Conservation (phyloP, 2,329 filamentous ascomycete species). For the Gremmenia infestans region DNA sequence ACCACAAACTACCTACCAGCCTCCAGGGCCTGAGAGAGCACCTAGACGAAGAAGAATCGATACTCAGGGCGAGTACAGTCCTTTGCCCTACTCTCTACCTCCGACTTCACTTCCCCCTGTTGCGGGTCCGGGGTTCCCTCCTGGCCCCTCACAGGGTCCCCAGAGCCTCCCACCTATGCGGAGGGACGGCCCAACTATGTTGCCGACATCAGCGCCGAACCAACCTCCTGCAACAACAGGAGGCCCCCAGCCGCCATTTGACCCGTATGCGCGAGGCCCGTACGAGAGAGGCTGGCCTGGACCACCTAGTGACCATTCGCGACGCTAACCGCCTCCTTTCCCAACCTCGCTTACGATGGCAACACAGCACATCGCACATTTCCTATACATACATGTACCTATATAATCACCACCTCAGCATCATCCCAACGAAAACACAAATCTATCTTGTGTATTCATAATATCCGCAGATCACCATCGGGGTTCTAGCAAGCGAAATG, state of each 20-base stretch:
- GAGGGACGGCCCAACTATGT: slow-evolving; percentile 23
- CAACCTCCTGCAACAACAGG: slow-evolving; percentile 15
- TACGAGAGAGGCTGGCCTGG: slow-evolving; percentile 27
- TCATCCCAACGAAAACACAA: slow-evolving; percentile 3
- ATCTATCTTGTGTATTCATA: slow-evolving; percentile 22
- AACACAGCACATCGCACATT: neutral
- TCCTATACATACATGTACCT: slow-evolving; percentile 1
- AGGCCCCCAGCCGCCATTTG: slow-evolving; percentile 19
- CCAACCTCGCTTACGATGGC: neutral
- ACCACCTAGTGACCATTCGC: slow-evolving; percentile 24
- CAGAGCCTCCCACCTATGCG: slow-evolving; percentile 28
- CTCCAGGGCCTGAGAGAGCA: slow-evolving; percentile 22
- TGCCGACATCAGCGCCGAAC: slow-evolving; percentile 7
- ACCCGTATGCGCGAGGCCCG: slow-evolving; percentile 22
- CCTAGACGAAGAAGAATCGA: slow-evolving; percentile 29
- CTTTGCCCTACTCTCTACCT: slow-evolving; percentile 24
- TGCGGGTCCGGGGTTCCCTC: slow-evolving; percentile 17
- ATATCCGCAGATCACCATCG: neutral
- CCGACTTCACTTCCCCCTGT: slow-evolving; percentile 27
- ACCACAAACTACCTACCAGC: slow-evolving; percentile 16
- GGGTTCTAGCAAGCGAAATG: neutral
- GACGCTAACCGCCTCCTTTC: slow-evolving; percentile 11
- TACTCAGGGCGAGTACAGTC: slow-evolving; percentile 27
- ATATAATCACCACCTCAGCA: neutral
- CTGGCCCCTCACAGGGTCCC: slow-evolving; percentile 16